Base-by-base conservation (phyloP, 352 stramenopile species). In the Phytophthora pinifolia region DNA sequence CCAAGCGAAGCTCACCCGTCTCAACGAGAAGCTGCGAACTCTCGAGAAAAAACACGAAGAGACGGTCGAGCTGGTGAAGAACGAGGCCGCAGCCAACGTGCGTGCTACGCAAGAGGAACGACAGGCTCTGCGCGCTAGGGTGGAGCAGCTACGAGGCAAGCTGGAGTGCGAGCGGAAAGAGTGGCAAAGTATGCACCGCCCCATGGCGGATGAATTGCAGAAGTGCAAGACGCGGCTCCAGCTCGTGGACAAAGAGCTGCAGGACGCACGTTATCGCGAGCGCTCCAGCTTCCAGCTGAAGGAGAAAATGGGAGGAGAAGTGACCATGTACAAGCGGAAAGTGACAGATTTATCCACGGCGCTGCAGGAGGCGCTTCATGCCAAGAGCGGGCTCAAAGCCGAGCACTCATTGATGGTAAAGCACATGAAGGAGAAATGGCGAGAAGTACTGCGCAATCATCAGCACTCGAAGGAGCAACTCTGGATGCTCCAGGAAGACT, bases 341-440 rank as follows among this genome's bases (percentile, higher is more conserved):
- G 62, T 87, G 8, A 38, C 62, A 10, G 71, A 89, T 43, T 53
- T 84, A 22, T 67, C 66, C 4, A 72, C 57, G 7, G 80, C 80
- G 6, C 55, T 89, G 33, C 66, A 86, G 39, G 71, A 86, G 13
- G 64, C 75, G 2, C 60, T 88, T 4, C 39, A 62, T 2, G 44
- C 32, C 8, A 77, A 76, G 46, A 88, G 57, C 34, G 72, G 83
- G 32, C 49, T 74, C 29, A 86, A 87, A 30, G 41, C 53, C 20
- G 71, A 85, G 32, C 72, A 88, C 42, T 48, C 66, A 17, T 15
- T 77, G 31, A 63, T 81, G 48, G 43, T 79, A 4, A 49, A 59
- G 29, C 70, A 74, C 32, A 83, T 86, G 67, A 89, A 89, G 54
- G 54, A 80, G n/a, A 87, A 87, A 31, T 86, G 76, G 77, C 63